Evolutionary conservation across 495 filamentous ascomycete species (phyloP).

Genomic region (Penicillium roqueforti): DNA sequence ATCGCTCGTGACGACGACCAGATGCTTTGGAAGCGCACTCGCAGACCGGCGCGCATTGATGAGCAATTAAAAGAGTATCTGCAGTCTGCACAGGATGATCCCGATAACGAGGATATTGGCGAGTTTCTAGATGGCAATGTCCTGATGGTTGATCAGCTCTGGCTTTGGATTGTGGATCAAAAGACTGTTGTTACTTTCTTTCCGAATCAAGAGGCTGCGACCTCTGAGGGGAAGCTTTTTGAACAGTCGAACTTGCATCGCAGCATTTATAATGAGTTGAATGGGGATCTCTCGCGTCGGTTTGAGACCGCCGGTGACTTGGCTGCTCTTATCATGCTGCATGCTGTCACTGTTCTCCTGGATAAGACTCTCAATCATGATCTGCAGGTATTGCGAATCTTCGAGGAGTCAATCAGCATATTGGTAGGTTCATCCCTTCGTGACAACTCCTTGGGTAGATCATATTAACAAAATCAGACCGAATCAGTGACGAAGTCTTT

Average conservation of each 20-base stretch:
- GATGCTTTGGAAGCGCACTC: constrained; percentile 67
- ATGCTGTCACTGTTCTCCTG: constrained; percentile 59
- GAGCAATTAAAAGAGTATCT: constrained; percentile 26
- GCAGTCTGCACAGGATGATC: constrained; percentile 15
- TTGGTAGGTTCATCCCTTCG: too few species aligned
- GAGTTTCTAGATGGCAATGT: constrained; percentile 56
- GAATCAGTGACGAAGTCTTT: constrained; percentile 61
- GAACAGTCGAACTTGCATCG: constrained; percentile 59
- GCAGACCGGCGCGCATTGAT: constrained; percentile 32
- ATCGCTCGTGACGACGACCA: constrained; percentile 62
- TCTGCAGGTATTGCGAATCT: constrained; percentile 61
- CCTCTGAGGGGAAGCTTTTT: constrained; percentile 53
- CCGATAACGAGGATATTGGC: constrained; percentile 11
- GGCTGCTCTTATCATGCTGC: constrained; percentile 56
- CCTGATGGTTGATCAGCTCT: constrained; percentile 67
- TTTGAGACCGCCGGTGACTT: constrained; percentile 61
- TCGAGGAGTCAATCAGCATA: constrained; percentile 64
- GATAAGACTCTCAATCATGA: constrained; percentile 56
- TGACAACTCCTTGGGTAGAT: fast-evolving
- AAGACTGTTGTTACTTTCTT: constrained; percentile 60
- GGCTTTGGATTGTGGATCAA: constrained; percentile 62
- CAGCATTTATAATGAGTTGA: constrained; percentile 64
- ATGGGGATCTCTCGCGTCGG: constrained; percentile 60
- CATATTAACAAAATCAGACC: constrained; percentile 35
- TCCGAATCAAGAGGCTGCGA: constrained; percentile 42